A percentile compares a stretch with the other conserved stretches of the same genome.
phyloP scores from a whole-genome alignment of 2,329 filamentous ascomycete species.

The Cladosporium sp. region DNA sequence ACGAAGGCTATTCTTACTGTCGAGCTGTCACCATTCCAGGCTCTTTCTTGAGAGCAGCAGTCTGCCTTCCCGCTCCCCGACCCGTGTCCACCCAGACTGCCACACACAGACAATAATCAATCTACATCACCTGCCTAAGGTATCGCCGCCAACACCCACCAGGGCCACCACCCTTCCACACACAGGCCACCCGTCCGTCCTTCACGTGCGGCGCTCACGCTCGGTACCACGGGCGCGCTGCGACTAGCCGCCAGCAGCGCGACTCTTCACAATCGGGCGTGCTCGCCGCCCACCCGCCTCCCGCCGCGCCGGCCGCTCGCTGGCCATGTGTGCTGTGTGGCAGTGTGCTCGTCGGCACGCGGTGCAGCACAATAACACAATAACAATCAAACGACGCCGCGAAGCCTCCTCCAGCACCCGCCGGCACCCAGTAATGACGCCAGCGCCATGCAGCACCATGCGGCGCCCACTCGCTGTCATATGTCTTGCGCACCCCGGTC shows the following conservation, averaged over 20 bases:
- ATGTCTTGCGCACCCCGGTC: background rate
- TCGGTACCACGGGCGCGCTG: constrained; percentile 7
- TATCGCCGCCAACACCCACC: background rate
- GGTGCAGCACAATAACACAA: background rate
- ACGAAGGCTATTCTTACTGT: no score
- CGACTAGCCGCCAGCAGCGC: background rate
- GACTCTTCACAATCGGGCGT: background rate
- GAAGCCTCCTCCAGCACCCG: background rate
- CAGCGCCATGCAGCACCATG: background rate
- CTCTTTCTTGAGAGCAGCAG: no score
- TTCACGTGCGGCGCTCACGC: background rate
- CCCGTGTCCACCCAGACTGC: background rate
- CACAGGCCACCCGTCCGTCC: background rate
- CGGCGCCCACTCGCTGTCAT: background rate
- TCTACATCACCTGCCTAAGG: background rate
- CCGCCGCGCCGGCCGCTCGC: background rate
- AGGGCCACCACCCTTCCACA: background rate
- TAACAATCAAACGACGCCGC: background rate
- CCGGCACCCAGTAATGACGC: background rate
- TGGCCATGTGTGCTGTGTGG: background rate
- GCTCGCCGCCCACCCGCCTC: background rate
- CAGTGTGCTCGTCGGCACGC: background rate
- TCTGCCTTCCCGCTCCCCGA: background rate
- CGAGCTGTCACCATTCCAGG: no score
- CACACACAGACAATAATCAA: background rate